Conservation (phyloP, 805 yeast species). For the Schwanniomyces sp. region DNA sequence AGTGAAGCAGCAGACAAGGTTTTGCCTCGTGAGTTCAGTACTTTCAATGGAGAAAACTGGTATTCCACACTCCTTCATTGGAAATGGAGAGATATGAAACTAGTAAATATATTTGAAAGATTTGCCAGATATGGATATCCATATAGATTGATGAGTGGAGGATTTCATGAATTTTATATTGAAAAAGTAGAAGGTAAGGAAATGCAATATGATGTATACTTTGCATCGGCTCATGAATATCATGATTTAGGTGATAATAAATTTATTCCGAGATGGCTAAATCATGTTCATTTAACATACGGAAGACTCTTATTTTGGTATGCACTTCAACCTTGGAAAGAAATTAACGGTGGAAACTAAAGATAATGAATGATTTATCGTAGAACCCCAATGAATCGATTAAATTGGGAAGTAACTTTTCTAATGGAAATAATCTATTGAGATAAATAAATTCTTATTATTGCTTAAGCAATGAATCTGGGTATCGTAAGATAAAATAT, state of each 20-base stretch:
- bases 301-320: slow-evolving; percentile 1
- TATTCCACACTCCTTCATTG: neutral
- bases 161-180: slow-evolving; percentile 3
- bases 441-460: too few species aligned
- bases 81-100: neutral
- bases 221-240: slow-evolving; percentile 4
- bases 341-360: neutral
- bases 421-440: too few species aligned
- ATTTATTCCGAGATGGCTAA: slow-evolving; percentile 2
- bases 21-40: neutral
- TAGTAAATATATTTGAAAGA: neutral
- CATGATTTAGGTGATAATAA: neutral
- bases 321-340: neutral
- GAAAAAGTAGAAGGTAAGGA: neutral
- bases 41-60: neutral
- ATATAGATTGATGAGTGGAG: slow-evolving; percentile 4
- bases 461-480: too few species aligned
- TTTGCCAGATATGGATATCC: slow-evolving; percentile 4
- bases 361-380: neutral
- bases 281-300: neutral
- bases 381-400: too few species aligned
- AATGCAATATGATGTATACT: neutral
- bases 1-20: neutral
- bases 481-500: too few species aligned
- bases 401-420: too few species aligned